Percentiles rank a stretch among this genome's conserved stretches.
Evolutionary conservation across 2,329 filamentous ascomycete genomes (phyloP).

Genomic region (Acephala macrosclerotiorum): DNA sequence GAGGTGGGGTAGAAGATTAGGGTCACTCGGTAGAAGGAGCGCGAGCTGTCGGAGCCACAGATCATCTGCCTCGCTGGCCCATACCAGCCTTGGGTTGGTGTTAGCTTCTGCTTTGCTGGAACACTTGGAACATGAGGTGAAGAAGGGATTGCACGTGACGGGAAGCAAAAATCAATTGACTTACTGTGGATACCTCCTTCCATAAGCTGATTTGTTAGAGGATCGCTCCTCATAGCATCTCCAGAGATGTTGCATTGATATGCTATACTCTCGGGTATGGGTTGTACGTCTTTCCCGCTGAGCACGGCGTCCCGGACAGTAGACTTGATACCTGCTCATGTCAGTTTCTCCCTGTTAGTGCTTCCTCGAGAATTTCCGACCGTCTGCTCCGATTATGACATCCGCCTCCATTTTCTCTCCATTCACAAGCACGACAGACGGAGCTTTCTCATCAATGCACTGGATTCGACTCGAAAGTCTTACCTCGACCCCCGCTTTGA

Average conservation of each 20-base stretch:
- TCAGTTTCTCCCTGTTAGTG: not conserved
- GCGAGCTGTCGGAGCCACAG: constrained; percentile 10
- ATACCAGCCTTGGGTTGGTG: constrained; percentile 9
- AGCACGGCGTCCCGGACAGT: not conserved
- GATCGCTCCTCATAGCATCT: constrained; percentile 11
- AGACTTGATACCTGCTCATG: constrained; percentile 11
- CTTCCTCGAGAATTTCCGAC: not conserved
- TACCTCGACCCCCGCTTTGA: constrained; percentile 6
- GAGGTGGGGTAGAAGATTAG: constrained; percentile 13
- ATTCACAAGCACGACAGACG: constrained; percentile 3
- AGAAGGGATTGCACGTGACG: not conserved
- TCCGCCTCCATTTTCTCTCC: constrained; percentile 12
- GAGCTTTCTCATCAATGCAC: not conserved
- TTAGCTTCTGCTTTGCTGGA: not conserved
- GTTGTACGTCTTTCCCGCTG: constrained; percentile 12
- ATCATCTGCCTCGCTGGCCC: constrained; percentile 15
- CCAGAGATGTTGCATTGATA: constrained; percentile 19
- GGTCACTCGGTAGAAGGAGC: constrained; percentile 9
- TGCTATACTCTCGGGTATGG: constrained; percentile 18
- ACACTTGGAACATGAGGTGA: not conserved
- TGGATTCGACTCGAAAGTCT: constrained; percentile 6
- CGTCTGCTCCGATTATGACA: constrained; percentile 17
- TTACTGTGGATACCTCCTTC: constrained; percentile 16
- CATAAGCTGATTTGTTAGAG: constrained; percentile 13
- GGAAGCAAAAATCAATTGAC: not conserved